Evolutionary conservation across 192 early-diverging fungal genomes (phyloP).

Genomic region (Dissophora globulifera): DNA sequence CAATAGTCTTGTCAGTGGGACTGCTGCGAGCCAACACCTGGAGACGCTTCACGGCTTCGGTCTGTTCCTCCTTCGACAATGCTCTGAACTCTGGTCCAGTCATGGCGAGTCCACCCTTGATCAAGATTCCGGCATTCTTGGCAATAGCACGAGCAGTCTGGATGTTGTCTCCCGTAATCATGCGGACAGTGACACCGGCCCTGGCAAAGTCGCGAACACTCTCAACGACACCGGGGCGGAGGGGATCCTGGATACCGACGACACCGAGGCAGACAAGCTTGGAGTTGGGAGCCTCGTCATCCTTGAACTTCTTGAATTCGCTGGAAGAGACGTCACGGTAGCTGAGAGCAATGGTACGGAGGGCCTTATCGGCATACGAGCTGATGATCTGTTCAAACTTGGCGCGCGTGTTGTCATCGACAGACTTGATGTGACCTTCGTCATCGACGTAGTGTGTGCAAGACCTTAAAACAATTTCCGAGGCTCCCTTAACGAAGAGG

Average conservation of each 20-base stretch:
- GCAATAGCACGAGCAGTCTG: conserved; percentile 94
- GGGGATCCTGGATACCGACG: conserved; percentile 90
- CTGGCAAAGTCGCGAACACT: conserved; percentile 79
- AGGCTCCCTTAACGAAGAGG: conserved; percentile 81
- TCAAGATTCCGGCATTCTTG: conserved; percentile 84
- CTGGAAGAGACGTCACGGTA: conserved; percentile 65
- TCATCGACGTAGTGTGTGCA: conserved; percentile 71
- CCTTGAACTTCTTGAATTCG: conserved; percentile 62
- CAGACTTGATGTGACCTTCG: conserved; percentile 57
- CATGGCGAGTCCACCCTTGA: conserved; percentile 77
- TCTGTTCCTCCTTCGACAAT: conserved; percentile 72
- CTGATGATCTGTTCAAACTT: conserved; percentile 64
- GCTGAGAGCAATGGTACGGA: conserved; percentile 80
- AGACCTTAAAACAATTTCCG: conserved; percentile 76
- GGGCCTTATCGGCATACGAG: conserved; percentile 69
- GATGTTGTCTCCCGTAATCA: conserved; percentile 90
- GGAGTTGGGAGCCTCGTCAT: conserved; percentile 63
- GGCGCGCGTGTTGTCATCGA: conserved; percentile 56
- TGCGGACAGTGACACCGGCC: conserved; percentile 90
- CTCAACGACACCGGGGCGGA: conserved; percentile 82
- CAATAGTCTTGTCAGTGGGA: conserved; percentile 89
- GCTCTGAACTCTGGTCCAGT: conserved; percentile 84
- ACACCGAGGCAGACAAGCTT: conserved; percentile 75
- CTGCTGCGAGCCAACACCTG: conserved; percentile 90
- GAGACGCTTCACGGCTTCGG: conserved; percentile 71